Evolutionary conservation across 2,329 filamentous ascomycete species (phyloP).

Genomic region (Nigrospora oryzae): DNA sequence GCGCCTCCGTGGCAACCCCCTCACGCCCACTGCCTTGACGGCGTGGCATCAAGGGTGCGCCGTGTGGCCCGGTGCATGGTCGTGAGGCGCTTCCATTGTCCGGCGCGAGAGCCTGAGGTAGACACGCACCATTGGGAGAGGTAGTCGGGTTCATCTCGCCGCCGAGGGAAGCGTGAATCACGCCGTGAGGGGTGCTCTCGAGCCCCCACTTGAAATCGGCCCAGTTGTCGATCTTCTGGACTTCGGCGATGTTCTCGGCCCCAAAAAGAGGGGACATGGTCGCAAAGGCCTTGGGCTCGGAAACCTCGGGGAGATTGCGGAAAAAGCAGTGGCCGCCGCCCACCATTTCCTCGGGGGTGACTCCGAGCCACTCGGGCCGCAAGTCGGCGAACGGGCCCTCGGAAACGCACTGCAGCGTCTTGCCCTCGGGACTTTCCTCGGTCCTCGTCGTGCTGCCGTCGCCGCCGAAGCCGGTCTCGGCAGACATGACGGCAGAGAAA

Average conservation of each 20-base stretch:
- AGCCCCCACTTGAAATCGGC: neutral
- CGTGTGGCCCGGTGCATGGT: too few species aligned
- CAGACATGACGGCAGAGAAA: conserved; percentile 12
- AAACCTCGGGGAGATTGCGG: conserved; percentile 4
- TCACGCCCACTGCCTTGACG: too few species aligned
- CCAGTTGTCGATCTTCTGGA: neutral
- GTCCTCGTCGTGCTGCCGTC: conserved; percentile 14
- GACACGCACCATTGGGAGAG: conserved; percentile 1
- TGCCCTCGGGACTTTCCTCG: neutral
- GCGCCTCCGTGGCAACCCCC: too few species aligned
- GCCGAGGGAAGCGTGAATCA: conserved; percentile 1
- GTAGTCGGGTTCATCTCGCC: conserved; percentile 6
- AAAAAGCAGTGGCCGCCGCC: conserved; percentile 10
- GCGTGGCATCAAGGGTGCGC: too few species aligned
- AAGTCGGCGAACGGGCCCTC: conserved; percentile 20
- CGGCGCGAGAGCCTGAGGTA: too few species aligned
- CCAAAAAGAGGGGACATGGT: neutral
- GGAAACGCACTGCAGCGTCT: conserved; percentile 13
- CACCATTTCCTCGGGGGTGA: conserved; percentile 5
- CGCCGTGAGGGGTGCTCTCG: conserved; percentile 3
- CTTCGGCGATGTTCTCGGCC: conserved; percentile 1
- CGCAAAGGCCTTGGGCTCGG: neutral
- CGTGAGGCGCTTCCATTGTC: too few species aligned
- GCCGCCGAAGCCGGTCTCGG: conserved; percentile 18
- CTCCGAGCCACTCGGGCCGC: neutral